phyloP scores from a whole-genome alignment of 805 yeast genomes.

The Saccharomycopsis fermentans region DNA sequence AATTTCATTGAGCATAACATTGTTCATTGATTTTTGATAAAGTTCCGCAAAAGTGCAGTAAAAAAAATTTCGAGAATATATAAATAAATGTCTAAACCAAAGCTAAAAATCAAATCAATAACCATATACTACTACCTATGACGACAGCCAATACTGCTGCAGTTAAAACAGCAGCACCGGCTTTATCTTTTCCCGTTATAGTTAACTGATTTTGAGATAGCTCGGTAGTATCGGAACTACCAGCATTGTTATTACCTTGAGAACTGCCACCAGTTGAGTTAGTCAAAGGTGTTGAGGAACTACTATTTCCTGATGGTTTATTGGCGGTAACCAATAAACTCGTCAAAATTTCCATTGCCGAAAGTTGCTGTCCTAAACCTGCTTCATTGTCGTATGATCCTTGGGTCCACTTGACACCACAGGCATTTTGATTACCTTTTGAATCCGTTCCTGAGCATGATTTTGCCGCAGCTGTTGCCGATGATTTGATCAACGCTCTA shows the following conservation, averaged over 20 bases:
- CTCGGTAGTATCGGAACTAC: conserved; percentile 27
- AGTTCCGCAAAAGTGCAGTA: too few relatives aligned
- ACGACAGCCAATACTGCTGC: conserved; percentile 56
- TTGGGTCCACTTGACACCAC: conserved; percentile 65
- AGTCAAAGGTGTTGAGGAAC: conserved; percentile 10
- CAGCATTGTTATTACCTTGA: conserved; percentile 38
- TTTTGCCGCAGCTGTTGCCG: conserved; percentile 62
- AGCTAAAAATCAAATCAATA: conserved; percentile 36
- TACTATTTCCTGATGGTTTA: conserved; percentile 9
- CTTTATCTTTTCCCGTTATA: conserved; percentile 57
- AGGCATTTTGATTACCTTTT: conserved; percentile 22
- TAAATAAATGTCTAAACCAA: background rate
- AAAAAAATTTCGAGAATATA: background rate
- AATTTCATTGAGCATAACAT: too few relatives aligned
- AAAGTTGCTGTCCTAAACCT: conserved; percentile 81
- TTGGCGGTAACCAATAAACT: conserved; percentile 28
- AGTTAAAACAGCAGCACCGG: conserved; percentile 86
- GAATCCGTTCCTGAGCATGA: conserved; percentile 70
- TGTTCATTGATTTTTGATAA: background rate
- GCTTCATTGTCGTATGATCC: conserved; percentile 54
- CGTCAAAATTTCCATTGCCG: conserved; percentile 59
- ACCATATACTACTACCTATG: conserved; percentile 69
- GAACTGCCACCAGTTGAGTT: conserved; percentile 44
- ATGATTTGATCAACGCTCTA: conserved; percentile 35
- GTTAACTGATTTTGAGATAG: conserved; percentile 29